Base-by-base conservation (phyloP, 2,329 filamentous ascomycete species). In the Coniochaeta sp. region DNA sequence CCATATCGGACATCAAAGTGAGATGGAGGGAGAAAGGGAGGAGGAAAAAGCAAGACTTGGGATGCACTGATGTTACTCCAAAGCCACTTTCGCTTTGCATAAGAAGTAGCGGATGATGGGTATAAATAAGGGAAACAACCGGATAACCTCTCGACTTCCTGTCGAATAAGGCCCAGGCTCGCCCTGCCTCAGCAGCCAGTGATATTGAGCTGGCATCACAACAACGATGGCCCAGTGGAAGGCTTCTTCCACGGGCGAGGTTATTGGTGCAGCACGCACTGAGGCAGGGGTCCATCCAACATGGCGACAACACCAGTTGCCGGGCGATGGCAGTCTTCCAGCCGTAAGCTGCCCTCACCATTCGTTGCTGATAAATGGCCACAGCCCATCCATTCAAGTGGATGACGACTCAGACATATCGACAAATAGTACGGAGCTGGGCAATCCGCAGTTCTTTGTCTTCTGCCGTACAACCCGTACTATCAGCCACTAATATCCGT, bases 141-240 rank as follows among this genome's bases (percentile, higher is more conserved):
- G 47, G 30, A 33, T 49, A 16, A n/a, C n/a, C 14, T 24, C n/a
- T 33, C 28, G 30, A 13, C 12, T 26, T 20, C 27, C 42, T 27
- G 57, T 56, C 57, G 53, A 59, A 60, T 56, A 52, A 53, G 57
- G 49, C 51, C 52, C 31, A 40, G 32, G 30, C 14, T 31, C 49
- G 40, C 48, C 47, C 49, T 16, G 16, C 47, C 12, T 53, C 46
- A 56, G n/a, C n/a, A n/a, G 49, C 53, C 51, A 55, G 48, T 52
- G 32, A 49, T 46, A 38, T 31, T 50, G 49, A 20, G 53, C 27
- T 55, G 55, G 48, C 51, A 55, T 55, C 51, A 48, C 42, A 56
- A 56, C 48, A 56, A n/a, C n/a, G n/a, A 54, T 50, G 51, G 22
- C 46, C 52, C 46, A 42, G 49, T 38, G n/a, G 33, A 24, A 31